Percentiles rank a stretch among this genome's conserved stretches.
Conservation (phyloP, 164 flowering plant species). For the Magnolia officinalis region DNA sequence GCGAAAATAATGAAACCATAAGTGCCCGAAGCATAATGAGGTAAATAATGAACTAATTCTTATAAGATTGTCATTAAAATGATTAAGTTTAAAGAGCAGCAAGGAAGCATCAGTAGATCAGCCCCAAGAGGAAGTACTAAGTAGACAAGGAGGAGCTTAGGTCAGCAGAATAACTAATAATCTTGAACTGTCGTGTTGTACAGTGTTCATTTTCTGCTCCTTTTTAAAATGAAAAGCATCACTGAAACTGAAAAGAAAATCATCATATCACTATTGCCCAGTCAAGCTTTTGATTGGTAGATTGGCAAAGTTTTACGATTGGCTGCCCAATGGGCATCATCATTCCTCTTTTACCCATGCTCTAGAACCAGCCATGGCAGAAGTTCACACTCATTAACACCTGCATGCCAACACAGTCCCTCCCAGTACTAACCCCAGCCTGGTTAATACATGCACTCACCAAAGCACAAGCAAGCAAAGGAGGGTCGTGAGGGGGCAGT, state of each 20-base stretch:
- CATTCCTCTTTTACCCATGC: too few relatives aligned
- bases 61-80: too few relatives aligned
- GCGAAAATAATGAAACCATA: constrained; percentile 23
- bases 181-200: not conserved
- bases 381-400: too few relatives aligned
- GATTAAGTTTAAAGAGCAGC: not conserved
- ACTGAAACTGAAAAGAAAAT: not conserved
- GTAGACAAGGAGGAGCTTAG: not conserved
- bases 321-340: too few relatives aligned
- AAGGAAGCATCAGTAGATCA: not conserved
- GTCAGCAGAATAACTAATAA: not conserved
- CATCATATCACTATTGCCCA: not conserved
- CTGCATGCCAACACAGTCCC: too few relatives aligned
- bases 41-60: not conserved
- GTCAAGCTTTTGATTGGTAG: not conserved
- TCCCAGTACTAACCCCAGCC: too few relatives aligned
- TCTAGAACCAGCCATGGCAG: too few relatives aligned
- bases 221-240: not conserved
- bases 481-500: too few relatives aligned
- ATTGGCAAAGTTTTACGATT: too few relatives aligned
- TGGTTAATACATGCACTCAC: too few relatives aligned
- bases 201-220: not conserved
- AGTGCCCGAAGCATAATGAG: not conserved
- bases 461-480: too few relatives aligned
- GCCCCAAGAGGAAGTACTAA: not conserved